phyloP scores from a whole-genome alignment of 2,329 filamentous ascomycete species.

The Sporothrix variecibatus region DNA sequence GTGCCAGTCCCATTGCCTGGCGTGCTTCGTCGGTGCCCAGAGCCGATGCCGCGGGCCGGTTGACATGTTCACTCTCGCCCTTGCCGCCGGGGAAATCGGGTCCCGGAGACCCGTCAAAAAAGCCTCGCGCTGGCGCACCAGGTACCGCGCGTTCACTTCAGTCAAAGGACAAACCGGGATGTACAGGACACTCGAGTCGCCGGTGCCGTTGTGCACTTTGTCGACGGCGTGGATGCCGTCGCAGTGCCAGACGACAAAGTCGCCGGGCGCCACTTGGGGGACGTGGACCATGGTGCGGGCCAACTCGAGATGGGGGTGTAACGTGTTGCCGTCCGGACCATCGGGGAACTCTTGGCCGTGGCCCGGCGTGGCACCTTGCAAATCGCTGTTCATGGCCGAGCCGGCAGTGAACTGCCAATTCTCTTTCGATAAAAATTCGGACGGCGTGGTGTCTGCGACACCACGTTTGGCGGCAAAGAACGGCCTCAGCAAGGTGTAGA shows the following conservation, averaged over 20 bases:
- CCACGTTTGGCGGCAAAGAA: constrained; percentile 67
- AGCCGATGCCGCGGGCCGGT: constrained; percentile 47
- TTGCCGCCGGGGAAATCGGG: constrained; percentile 73
- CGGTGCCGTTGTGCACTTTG: constrained; percentile 67
- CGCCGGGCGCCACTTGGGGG: constrained; percentile 68
- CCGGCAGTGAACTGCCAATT: constrained; percentile 37
- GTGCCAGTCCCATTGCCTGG: constrained; percentile 50
- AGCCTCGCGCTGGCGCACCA: constrained; percentile 68
- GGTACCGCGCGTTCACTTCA: constrained; percentile 69
- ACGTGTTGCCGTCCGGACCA: constrained; percentile 38
- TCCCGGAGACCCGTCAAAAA: constrained; percentile 69
- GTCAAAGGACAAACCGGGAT: constrained; percentile 86
- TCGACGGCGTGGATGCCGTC: constrained; percentile 84
- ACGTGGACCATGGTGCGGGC: constrained; percentile 70
- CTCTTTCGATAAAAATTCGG: constrained; percentile 49
- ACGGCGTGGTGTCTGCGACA: constrained; percentile 1
- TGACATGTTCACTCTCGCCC: constrained; percentile 62
- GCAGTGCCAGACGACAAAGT: constrained; percentile 84
- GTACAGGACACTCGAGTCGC: constrained; percentile 83
- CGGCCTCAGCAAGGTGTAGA: constrained; percentile 78
- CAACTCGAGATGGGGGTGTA: constrained; percentile 72
- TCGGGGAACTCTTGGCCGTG: constrained; percentile 68
- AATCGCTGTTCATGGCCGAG: constrained; percentile 33
- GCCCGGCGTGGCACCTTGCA: constrained; percentile 71
- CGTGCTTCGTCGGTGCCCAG: constrained; percentile 40